phyloP scores from a whole-genome alignment of 78 protist genomes.

The Isochrysis galbana region DNA sequence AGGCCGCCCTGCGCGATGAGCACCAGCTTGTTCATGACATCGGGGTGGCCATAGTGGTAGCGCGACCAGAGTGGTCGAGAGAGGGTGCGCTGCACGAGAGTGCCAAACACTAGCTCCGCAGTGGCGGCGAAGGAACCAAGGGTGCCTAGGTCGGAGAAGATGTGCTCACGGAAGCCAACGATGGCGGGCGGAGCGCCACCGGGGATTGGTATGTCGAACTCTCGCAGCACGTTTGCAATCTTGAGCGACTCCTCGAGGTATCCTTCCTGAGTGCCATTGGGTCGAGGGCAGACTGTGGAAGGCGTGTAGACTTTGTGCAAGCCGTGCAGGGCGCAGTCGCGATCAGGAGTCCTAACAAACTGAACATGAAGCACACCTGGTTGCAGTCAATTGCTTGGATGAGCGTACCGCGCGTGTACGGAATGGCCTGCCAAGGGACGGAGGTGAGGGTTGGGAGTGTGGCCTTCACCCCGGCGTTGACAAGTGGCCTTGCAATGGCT shows the following conservation, averaged over 20 bases:
- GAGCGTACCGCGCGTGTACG: background rate
- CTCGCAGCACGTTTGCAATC: background rate
- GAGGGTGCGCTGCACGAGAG: background rate
- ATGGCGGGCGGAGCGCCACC: background rate
- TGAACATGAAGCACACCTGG: no score
- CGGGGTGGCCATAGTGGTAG: background rate
- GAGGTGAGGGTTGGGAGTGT: no score
- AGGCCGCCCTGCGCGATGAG: slow-evolving; percentile 3
- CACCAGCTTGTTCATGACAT: background rate
- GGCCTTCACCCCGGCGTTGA: no score
- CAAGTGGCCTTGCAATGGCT: no score
- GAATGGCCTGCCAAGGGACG: no score
- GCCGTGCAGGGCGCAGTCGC: no score
- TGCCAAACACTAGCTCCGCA: background rate
- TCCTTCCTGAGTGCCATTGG: no score
- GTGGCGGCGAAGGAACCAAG: background rate
- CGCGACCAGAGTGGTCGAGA: background rate
- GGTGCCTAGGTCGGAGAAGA: background rate
- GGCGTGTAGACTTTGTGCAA: no score
- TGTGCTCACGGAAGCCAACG: slow-evolving; percentile 12
- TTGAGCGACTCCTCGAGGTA: slow-evolving; percentile 15
- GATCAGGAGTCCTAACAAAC: no score
- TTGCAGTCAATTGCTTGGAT: background rate
- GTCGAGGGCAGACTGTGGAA: no score
- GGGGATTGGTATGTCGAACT: background rate